phyloP scores from a whole-genome alignment of 1,284 basidiomycete genomes.

The Cryptococcus sp. region DNA sequence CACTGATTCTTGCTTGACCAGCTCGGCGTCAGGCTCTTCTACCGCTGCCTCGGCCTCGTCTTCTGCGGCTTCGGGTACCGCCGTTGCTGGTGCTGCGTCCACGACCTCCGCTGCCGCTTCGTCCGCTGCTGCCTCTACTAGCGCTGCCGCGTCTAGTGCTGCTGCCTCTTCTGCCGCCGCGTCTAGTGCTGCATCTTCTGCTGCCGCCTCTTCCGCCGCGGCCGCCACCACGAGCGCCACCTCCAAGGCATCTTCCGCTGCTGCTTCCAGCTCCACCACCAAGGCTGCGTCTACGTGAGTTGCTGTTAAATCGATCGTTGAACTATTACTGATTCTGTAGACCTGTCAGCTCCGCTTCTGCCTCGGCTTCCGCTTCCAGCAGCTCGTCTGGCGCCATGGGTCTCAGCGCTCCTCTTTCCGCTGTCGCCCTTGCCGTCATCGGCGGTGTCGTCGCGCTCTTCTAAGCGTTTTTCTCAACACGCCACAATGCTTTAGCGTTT shows the following conservation, averaged over 20 bases:
- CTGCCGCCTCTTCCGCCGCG: conserved; percentile 11
- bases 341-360: conserved; percentile 5
- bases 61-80: conserved; percentile 5
- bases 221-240: conserved; percentile 9
- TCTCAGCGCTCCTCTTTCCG: conserved; percentile 8
- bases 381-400: conserved; percentile 7
- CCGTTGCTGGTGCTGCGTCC: conserved; percentile 15
- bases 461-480: conserved; percentile 16
- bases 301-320: not conserved
- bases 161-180: conserved; percentile 8
- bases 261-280: conserved; percentile 1
- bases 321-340: not conserved
- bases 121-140: conserved; percentile 10
- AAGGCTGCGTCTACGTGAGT: conserved; percentile 6
- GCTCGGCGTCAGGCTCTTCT: conserved; percentile 14
- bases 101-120: conserved; percentile 16
- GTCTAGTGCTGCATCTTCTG: conserved; percentile 7
- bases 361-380: conserved; percentile 8
- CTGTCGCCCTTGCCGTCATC: conserved; percentile 25
- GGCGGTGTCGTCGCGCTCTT: conserved; percentile 34
- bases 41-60: conserved; percentile 9
- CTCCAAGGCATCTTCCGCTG: conserved; percentile 5
- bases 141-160: conserved; percentile 4
- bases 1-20: conserved; percentile 7
- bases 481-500: too few species aligned